A percentile compares a stretch with the other conserved stretches of the same genome.
Evolutionary conservation across 805 yeast species (phyloP).

Genomic region (Myxozyma udenii): DNA sequence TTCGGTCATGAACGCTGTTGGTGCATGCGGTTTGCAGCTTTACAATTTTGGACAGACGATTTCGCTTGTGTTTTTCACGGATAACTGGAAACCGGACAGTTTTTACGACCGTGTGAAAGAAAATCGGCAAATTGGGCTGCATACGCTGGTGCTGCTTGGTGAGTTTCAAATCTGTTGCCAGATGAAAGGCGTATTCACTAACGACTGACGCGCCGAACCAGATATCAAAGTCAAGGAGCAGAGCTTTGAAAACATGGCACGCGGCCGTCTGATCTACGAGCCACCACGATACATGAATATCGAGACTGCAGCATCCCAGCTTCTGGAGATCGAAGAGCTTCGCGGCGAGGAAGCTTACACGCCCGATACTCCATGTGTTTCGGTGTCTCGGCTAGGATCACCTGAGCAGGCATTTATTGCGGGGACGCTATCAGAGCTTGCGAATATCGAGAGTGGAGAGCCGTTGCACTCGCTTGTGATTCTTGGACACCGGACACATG

Average conservation of each 20-base stretch:
- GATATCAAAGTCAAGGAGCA: constrained; percentile 95
- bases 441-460: constrained; percentile 85
- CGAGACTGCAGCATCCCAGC: constrained; percentile 81
- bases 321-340: constrained; percentile 79
- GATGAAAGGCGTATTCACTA: background rate
- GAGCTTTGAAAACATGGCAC: constrained; percentile 86
- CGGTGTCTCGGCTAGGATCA: constrained; percentile 87
- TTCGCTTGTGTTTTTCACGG: constrained; percentile 94
- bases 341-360: constrained; percentile 78
- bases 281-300: constrained; percentile 97
- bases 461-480: constrained; percentile 90
- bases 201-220: background rate
- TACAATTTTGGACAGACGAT: constrained; percentile 96
- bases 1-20: constrained; percentile 96
- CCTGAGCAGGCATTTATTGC: constrained; percentile 80
- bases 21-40: constrained; percentile 93
- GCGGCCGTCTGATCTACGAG: constrained; percentile 87
- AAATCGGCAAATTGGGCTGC: constrained; percentile 85
- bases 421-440: constrained; percentile 73
- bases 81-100: constrained; percentile 92
- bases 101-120: constrained; percentile 87
- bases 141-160: constrained; percentile 77
- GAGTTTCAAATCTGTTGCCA: background rate
- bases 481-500: constrained; percentile 90
- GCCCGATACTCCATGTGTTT: constrained; percentile 86